Conservation (phyloP, 1,284 basidiomycete species). For the Microbotryomycetes sp. region DNA sequence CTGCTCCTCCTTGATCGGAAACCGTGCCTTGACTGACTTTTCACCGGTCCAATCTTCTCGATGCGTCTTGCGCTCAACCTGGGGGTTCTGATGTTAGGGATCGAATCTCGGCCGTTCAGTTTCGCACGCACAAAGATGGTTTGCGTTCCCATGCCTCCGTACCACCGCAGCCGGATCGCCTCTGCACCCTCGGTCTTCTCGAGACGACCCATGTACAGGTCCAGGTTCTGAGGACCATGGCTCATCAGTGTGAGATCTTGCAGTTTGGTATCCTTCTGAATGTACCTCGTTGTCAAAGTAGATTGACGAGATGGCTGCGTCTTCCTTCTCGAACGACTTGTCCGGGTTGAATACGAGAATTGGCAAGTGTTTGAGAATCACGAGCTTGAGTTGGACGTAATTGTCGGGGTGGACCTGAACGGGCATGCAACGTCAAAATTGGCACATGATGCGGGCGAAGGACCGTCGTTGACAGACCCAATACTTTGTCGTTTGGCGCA, state of each 20-base stretch:
- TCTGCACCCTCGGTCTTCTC: slow-evolving; percentile 99
- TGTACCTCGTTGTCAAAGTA: slow-evolving; percentile 47
- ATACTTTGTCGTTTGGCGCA: slow-evolving; percentile 96
- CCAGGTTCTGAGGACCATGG: slow-evolving; percentile 63
- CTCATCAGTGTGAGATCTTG: not conserved
- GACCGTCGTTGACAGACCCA: slow-evolving; percentile 57
- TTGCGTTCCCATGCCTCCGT: slow-evolving; percentile 69
- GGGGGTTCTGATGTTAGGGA: not conserved
- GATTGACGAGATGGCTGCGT: slow-evolving; percentile 60
- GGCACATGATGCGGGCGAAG: not conserved
- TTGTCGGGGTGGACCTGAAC: slow-evolving; percentile 78
- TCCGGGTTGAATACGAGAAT: slow-evolving; percentile 93
- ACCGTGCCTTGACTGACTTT: slow-evolving; percentile 97
- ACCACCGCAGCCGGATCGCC: slow-evolving; percentile 93
- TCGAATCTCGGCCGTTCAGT: not conserved
- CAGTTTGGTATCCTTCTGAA: not conserved
- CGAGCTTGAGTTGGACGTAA: slow-evolving; percentile 90
- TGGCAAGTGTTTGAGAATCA: slow-evolving; percentile 85
- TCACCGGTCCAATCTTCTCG: slow-evolving; percentile 99
- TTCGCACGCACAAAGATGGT: slow-evolving; percentile 64
- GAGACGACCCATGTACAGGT: slow-evolving; percentile 92
- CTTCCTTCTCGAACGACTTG: slow-evolving; percentile 84
- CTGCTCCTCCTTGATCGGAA: slow-evolving; percentile 90
- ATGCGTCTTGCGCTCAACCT: slow-evolving; percentile 92
- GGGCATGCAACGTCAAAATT: too few relatives aligned